Evolutionary conservation across 2,329 filamentous ascomycete species (phyloP), one percentile per base, ranked within the genome.

Genomic region (Fusarium domesticum): DNA sequence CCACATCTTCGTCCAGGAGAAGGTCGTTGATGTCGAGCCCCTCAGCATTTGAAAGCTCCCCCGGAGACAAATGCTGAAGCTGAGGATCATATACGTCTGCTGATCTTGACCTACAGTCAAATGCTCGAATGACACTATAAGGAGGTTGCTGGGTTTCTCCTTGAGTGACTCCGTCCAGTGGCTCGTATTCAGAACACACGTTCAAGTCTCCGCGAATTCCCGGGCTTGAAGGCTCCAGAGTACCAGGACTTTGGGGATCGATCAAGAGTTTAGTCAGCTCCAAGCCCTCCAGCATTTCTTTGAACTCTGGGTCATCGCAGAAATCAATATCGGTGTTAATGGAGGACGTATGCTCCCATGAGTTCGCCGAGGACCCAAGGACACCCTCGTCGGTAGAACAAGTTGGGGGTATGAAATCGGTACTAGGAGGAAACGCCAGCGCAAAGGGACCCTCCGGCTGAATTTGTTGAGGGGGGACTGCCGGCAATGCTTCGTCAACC

Each of bases 1-100:
- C 70, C 12, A 73, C 57, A 3, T 69, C 67, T 11, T 70, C 61
- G 18, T 66, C 62, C 6, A 73, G 52, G 7, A 32, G 47, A 8
- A 37, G 18, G 16, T 59, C 42, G 15, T 36, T 28, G 19, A 31
- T 42, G 10, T 11, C 43, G 17, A 19, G 15, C 37, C 45, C 31
- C 8, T 19, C 12, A 14, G 35, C 35, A 15, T 36, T 31, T 14
- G 36, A 41, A 16, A 20, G 44, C 5, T 39, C 34, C 7, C 38
- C 38, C 16, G 61, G 61, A 14, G 69, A 62, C 6, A 66, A 70
- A 37, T 62, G 51, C 37, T 68, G 65, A 6, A 71, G 46, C 18
- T 42, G 60, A n/a, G 62, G 56, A 40, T 70, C 69, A 40, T 64
- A 71, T 34, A 65, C 63, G 6, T 57, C 54, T 4, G 56, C 62